A percentile compares a stretch with the other conserved stretches of the same genome.
Conservation (phyloP, 192 early-diverging fungal genomes). For the Coemansia brasiliensis region DNA sequence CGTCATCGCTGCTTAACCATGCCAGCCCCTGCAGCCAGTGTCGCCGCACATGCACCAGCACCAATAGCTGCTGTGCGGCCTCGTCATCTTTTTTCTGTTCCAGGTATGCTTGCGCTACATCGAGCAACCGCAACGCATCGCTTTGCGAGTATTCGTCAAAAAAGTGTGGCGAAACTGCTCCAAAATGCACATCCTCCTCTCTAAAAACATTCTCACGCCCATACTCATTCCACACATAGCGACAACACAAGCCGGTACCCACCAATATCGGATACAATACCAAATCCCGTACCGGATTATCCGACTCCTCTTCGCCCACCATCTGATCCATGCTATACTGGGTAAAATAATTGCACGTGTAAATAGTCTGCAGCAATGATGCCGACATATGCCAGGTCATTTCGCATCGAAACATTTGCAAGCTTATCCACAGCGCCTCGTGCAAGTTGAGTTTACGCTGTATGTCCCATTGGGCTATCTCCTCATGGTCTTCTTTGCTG, state of each 20-base stretch:
- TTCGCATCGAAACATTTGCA: slow-evolving; percentile 39
- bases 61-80: slow-evolving; percentile 14
- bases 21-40: slow-evolving; percentile 26
- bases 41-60: slow-evolving; percentile 17
- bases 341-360: slow-evolving; percentile 47
- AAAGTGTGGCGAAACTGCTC: slow-evolving; percentile 9
- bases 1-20: slow-evolving; percentile 11
- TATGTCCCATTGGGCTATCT: slow-evolving; percentile 38
- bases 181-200: slow-evolving; percentile 45
- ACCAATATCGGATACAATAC: slow-evolving; percentile 40
- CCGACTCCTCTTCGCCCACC: background rate
- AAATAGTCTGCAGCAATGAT: slow-evolving; percentile 44
- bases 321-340: background rate
- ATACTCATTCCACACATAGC: slow-evolving; percentile 38
- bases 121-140: slow-evolving; percentile 13
- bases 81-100: background rate
- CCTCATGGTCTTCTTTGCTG: slow-evolving; percentile 11
- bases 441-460: slow-evolving; percentile 12
- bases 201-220: slow-evolving; percentile 29
- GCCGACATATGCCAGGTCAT: slow-evolving; percentile 45
- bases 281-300: slow-evolving; percentile 26
- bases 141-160: slow-evolving; percentile 22
- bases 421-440: slow-evolving; percentile 31
- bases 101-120: slow-evolving; percentile 10
- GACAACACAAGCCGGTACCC: slow-evolving; percentile 27